Base-by-base conservation (phyloP, 2,329 filamentous ascomycete species). In the Neurospora crassa region DNA sequence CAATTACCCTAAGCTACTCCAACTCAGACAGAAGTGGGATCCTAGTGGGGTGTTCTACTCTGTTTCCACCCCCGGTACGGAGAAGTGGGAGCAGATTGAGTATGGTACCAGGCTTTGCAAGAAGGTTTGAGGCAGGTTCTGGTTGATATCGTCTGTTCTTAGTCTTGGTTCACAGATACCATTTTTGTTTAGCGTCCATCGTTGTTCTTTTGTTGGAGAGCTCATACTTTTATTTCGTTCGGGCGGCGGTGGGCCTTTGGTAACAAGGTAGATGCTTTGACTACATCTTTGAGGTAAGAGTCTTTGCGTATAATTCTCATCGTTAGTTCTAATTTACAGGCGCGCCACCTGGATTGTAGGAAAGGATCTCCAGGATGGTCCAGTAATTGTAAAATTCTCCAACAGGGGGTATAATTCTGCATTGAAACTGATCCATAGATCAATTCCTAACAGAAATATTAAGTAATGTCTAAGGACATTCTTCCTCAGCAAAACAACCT, bases 21-120 rank as follows among this genome's bases (percentile, higher is more conserved):
- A 70, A 5, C 77, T 86, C 37, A 84, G 85, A 77, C 74, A 80
- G 67, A 82, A 79, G 73, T 85, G 81, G 76, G 84, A 85, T 76
- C 77, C 81, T 16, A 69, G 78, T 12, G 78, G 78, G 5, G 70
- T 86, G 1, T 86, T 82, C 67, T 83, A 84, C 68, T 82, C 82
- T 14, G 77, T 79, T 3, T 80, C 80, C 0, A 83, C 79, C 1
- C 82, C 85, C 5, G 84, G 84, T 0, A 84, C 81, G 67, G 83
- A 85, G 63, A 76, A 77, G 2, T 85, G 84, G 84, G 76, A 75
- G 45, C 79, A 83, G 37, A 80, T 79, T 3, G 79, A 79, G 68
- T 74, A 79, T 53, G 83, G 81, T 8, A 79, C 77, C 5, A 80
- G 82, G 24, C 77, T 86, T 68, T 85, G 84, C 74, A 77, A 76